These are phyloP conservation scores for Fusarium mangiferae DNA, from an alignment of 2,329 filamentous ascomycete genomes.

Conservation along the genomic window DNA sequence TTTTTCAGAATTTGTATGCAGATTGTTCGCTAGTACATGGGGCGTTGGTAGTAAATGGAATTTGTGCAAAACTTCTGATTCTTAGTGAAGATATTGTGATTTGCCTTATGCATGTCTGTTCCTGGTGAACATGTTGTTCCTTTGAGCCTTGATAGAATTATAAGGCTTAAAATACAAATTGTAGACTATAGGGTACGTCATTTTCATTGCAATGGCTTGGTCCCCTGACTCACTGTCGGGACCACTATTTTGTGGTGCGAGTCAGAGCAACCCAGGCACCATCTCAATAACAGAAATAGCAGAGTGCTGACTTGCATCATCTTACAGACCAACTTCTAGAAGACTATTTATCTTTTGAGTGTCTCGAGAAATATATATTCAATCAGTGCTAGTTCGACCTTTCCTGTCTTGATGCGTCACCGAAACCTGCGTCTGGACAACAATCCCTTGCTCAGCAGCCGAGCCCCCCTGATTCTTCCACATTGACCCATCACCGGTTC, in stretches of 20 bases:
- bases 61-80: neutral
- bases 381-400: neutral
- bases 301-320: neutral
- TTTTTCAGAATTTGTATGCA: rapidly evolving
- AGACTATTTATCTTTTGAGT: rapidly evolving
- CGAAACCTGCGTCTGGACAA: neutral
- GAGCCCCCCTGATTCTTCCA: neutral
- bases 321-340: neutral
- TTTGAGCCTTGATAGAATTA: neutral
- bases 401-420: slow-evolving; percentile 1
- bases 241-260: rapidly evolving
- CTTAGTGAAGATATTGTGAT: neutral
- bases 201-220: neutral
- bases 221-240: rapidly evolving
- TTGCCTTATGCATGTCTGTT: neutral
- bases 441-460: neutral
- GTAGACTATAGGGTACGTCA: neutral
- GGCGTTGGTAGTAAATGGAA: neutral
- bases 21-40: rapidly evolving
- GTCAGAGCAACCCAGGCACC: rapidly evolving
- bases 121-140: rapidly evolving
- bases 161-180: neutral
- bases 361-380: rapidly evolving
- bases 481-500: rapidly evolving
- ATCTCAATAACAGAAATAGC: rapidly evolving